Conservation (phyloP, 139 green algal species). For the Chlamydomonas schloesseri region DNA sequence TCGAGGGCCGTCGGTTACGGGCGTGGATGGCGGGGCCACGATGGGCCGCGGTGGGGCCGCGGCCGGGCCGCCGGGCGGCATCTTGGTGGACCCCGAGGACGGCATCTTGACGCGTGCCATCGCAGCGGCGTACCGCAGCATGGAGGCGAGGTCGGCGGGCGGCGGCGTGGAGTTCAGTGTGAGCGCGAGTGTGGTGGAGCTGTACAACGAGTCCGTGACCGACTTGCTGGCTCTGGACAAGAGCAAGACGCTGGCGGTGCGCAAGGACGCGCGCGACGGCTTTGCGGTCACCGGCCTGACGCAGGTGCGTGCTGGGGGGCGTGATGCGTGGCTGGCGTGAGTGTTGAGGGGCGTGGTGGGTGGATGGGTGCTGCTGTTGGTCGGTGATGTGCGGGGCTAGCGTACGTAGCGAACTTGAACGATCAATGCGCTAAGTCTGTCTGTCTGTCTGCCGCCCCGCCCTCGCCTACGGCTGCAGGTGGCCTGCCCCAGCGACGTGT, state of each 20-base stretch:
- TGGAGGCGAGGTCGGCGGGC: conserved; percentile 19
- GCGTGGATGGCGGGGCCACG: too few relatives aligned
- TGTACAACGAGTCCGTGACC: conserved; percentile 83
- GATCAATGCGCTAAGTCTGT: too few relatives aligned
- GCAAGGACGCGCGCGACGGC: conserved; percentile 65
- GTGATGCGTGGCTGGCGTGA: background rate
- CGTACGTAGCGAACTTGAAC: too few relatives aligned
- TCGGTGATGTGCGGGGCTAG: too few relatives aligned
- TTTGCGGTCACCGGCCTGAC: conserved; percentile 80
- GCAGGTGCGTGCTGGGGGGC: background rate
- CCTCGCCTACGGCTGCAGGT: too few relatives aligned
- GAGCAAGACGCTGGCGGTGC: conserved; percentile 58
- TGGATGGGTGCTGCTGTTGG: background rate
- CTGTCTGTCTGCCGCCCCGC: too few relatives aligned
- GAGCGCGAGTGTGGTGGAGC: conserved; percentile 55
- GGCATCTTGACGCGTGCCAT: conserved; percentile 72
- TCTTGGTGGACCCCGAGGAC: conserved; percentile 53
- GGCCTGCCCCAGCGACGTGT: conserved; percentile 27
- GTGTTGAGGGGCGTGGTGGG: background rate
- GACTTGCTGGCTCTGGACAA: conserved; percentile 69
- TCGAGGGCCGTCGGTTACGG: too few relatives aligned
- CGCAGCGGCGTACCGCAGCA: conserved; percentile 27
- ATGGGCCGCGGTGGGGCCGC: background rate
- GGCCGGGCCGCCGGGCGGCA: background rate
- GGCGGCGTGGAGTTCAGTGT: conserved; percentile 34